phyloP scores from a whole-genome alignment of 805 yeast genomes.

The Lachancea lanzarotensis region DNA sequence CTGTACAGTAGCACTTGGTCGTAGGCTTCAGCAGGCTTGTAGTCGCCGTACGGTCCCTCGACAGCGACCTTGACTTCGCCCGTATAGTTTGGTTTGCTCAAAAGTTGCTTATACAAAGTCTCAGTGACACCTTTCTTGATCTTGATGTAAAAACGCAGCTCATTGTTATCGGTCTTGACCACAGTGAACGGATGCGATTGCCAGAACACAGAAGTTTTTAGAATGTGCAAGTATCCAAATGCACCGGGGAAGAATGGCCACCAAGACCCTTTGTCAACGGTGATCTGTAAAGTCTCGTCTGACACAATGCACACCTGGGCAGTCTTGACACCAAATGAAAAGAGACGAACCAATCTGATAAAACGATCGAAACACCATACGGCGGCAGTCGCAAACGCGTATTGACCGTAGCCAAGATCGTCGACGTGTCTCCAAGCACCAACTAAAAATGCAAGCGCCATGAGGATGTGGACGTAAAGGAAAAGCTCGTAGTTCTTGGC shows the following conservation, averaged over 20 bases:
- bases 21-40: conserved; percentile 34
- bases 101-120: conserved; percentile 30
- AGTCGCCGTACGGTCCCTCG: conserved; percentile 54
- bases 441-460: conserved; percentile 40
- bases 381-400: conserved; percentile 47
- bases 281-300: conserved; percentile 13
- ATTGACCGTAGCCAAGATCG: conserved; percentile 44
- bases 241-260: conserved; percentile 39
- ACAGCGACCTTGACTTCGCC: conserved; percentile 36
- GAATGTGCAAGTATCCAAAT: conserved; percentile 46
- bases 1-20: conserved; percentile 39
- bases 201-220: conserved; percentile 41
- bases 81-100: conserved; percentile 25
- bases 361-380: conserved; percentile 69
- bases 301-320: conserved; percentile 34
- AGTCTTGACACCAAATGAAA: conserved; percentile 53
- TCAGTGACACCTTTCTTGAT: conserved; percentile 49
- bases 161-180: conserved; percentile 33
- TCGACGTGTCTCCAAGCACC: conserved; percentile 42
- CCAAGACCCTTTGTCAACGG: conserved; percentile 9
- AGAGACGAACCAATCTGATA: conserved; percentile 47
- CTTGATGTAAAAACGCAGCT: conserved; percentile 38
- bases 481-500: conserved; percentile 43
- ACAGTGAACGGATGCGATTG: conserved; percentile 67
- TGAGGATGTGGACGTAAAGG: conserved; percentile 37